Conservation (phyloP, 345 rosid genomes). For the Turnera subulata region DNA sequence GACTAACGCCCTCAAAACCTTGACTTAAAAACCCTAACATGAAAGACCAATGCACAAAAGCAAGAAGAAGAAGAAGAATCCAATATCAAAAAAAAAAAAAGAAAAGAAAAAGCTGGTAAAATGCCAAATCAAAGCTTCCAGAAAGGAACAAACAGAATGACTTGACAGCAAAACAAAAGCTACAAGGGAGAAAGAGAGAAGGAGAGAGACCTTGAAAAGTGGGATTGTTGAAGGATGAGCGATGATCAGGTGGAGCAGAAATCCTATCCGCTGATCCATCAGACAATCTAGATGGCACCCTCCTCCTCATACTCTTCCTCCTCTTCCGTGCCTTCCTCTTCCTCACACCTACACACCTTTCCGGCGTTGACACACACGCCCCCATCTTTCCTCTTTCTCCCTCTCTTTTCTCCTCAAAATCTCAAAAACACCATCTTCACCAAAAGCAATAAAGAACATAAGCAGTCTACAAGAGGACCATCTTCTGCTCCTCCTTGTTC, state of each 20-base stretch:
- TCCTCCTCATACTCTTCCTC: constrained; percentile 40
- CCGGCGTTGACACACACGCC: constrained; percentile 71
- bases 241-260: constrained; percentile 28
- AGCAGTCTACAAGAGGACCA: not conserved
- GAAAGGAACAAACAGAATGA: not conserved
- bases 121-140: not conserved
- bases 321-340: constrained; percentile 44
- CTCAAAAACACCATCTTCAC: constrained; percentile 13
- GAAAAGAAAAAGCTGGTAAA: constrained; percentile 1
- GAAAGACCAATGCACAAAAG: constrained; percentile 5
- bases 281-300: constrained; percentile 44
- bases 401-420: constrained; percentile 3
- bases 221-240: constrained; percentile 49
- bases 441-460: not conserved
- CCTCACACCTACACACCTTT: constrained; percentile 61
- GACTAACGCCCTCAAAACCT: too few species aligned
- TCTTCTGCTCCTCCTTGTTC: not conserved
- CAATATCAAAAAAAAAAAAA: constrained; percentile 2
- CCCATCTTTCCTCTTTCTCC: constrained; percentile 49
- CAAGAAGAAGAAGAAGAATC: constrained; percentile 1
- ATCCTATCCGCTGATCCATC: constrained; percentile 47
- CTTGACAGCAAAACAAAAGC: not conserved
- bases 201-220: constrained; percentile 48
- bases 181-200: not conserved
- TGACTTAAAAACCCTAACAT: not conserved